Evolutionary conservation across 352 stramenopile genomes (phyloP).

Genomic region (Pythium aphanidermatum): DNA sequence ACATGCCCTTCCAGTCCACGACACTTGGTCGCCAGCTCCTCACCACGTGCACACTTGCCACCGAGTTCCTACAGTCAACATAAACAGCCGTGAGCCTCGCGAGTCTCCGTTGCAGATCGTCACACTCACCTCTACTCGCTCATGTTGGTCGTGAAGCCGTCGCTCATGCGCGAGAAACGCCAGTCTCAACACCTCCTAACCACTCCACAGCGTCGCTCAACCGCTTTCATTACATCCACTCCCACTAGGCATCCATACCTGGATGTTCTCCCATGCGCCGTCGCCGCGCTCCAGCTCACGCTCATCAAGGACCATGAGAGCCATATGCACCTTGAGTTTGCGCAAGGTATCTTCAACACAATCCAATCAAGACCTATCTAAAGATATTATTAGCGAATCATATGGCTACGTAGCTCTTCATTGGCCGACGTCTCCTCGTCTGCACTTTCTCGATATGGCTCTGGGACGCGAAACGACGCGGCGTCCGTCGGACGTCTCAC

Average conservation of each 20-base stretch:
- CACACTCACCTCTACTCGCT: slow-evolving; percentile 18
- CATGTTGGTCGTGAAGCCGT: slow-evolving; percentile 15
- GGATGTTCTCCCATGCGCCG: slow-evolving; percentile 64
- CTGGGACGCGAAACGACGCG: slow-evolving; percentile 5
- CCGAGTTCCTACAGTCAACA: slow-evolving; percentile 19
- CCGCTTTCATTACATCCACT: not conserved
- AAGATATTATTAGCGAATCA: slow-evolving; percentile 2
- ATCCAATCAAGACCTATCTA: no score
- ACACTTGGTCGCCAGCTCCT: not conserved
- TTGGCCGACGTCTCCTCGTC: slow-evolving; percentile 4
- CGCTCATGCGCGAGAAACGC: slow-evolving; percentile 35
- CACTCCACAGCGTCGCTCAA: not conserved
- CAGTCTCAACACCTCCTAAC: slow-evolving; percentile 41
- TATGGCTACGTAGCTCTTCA: not conserved
- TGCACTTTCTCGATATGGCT: slow-evolving; percentile 1
- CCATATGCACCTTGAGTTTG: no score
- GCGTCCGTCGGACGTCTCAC: not conserved
- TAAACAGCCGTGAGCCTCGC: no score
- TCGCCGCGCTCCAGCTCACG: slow-evolving; percentile 36
- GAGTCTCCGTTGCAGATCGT: no score
- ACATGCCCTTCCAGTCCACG: slow-evolving; percentile 29
- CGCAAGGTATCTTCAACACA: no score
- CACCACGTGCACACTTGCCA: not conserved
- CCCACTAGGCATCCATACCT: slow-evolving; percentile 23
- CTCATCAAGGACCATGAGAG: slow-evolving; percentile 18